Conservation (phyloP, 108 stramenopile species). For the Parmales sp. region DNA sequence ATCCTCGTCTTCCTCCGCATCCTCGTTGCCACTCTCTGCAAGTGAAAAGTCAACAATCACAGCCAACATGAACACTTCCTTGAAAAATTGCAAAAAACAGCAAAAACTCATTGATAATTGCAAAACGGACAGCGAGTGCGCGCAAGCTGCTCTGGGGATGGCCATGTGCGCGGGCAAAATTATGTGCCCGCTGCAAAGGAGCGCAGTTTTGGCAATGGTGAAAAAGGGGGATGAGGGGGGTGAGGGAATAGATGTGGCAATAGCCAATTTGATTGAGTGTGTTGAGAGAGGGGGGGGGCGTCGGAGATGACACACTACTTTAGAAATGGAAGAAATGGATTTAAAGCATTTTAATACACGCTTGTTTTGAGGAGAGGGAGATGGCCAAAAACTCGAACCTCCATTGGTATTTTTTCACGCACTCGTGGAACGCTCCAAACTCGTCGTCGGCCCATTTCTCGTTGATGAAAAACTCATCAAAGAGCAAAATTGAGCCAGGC, state of each 20-base stretch:
- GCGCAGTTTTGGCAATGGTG: conserved; percentile 38
- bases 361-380: not conserved
- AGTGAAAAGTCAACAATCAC: conserved; percentile 28
- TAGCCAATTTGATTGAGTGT: too few species aligned
- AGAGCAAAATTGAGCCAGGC: not conserved
- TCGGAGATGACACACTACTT: conserved; percentile 28
- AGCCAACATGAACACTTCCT: conserved; percentile 34
- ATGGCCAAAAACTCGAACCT: not conserved
- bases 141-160: conserved; percentile 64
- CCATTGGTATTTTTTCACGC: not conserved
- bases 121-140: conserved; percentile 52
- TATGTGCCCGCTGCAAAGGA: conserved; percentile 71
- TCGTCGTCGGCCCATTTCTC: not conserved
- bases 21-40: too few species aligned
- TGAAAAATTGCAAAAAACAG: conserved; percentile 40
- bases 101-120: conserved; percentile 43
- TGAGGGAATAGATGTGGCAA: too few species aligned
- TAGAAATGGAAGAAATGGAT: conserved; percentile 33
- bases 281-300: too few species aligned
- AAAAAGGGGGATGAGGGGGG: conserved; percentile 11
- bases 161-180: conserved; percentile 70
- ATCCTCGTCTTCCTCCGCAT: too few species aligned
- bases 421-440: not conserved
- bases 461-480: not conserved
- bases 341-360: not conserved